A percentile compares a stretch with the other conserved stretches of the same genome.
phyloP scores from a whole-genome alignment of 345 rosid genomes.

The Theobroma cacao region DNA sequence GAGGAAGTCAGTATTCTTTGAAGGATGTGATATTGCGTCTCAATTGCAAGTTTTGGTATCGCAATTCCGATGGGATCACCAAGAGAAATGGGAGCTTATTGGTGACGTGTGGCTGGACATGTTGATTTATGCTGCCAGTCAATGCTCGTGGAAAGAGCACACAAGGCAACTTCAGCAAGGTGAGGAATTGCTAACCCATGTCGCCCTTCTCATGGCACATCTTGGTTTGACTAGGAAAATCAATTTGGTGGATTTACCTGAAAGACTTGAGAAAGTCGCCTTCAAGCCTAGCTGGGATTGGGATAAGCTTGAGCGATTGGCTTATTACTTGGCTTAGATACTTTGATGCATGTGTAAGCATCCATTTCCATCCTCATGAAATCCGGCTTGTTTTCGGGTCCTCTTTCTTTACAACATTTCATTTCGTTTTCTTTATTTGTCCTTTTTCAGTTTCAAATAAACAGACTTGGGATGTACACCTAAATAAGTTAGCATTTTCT shows the following conservation, averaged over 20 bases:
- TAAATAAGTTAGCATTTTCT: no score
- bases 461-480: no score
- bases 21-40: neutral
- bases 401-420: no score
- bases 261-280: neutral
- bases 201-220: constrained; percentile 40
- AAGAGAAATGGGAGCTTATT: constrained; percentile 33
- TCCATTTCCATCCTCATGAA: neutral
- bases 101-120: constrained; percentile 43
- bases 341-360: no score
- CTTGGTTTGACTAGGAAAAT: constrained; percentile 19
- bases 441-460: neutral
- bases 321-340: neutral
- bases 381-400: neutral
- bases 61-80: neutral
- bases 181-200: constrained; percentile 38
- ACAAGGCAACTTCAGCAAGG: constrained; percentile 31
- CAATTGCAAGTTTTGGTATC: constrained; percentile 12
- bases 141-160: constrained; percentile 32
- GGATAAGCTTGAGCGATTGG: neutral
- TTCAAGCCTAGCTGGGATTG: neutral
- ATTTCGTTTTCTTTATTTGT: neutral
- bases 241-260: neutral
- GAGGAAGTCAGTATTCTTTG: constrained; percentile 8
- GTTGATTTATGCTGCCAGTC: constrained; percentile 30